Evolutionary conservation across 2,329 filamentous ascomycete genomes (phyloP).

Genomic region (Fusarium sambucinum): DNA sequence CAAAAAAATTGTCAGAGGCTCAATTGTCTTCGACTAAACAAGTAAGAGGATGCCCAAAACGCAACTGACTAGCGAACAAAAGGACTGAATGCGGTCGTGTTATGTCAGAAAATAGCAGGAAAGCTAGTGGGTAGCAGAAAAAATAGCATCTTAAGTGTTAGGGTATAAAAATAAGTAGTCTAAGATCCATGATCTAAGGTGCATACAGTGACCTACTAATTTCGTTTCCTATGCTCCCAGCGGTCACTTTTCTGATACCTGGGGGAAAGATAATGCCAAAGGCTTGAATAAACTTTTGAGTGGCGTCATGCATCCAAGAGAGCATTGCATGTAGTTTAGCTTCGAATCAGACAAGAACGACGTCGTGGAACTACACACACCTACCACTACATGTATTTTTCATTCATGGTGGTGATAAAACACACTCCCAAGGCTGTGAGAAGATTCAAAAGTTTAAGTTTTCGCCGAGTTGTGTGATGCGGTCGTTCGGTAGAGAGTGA

Average conservation of each 20-base stretch:
- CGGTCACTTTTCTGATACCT: too few species aligned
- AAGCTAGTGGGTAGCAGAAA: too few species aligned
- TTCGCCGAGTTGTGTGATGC: background rate
- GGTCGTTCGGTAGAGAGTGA: background rate
- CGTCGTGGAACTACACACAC: background rate
- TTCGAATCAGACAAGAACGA: background rate
- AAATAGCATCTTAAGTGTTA: too few species aligned
- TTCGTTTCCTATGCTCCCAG: too few species aligned
- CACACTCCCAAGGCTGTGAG: background rate
- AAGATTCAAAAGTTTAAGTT: background rate
- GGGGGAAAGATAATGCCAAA: background rate
- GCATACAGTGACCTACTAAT: too few species aligned
- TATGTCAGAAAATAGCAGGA: slow-evolving; percentile 2
- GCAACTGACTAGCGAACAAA: background rate
- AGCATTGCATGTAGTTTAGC: background rate
- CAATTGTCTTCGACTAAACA: background rate
- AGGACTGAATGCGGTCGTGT: background rate
- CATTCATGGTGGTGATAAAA: background rate
- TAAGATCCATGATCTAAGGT: too few species aligned
- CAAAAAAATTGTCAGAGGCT: background rate
- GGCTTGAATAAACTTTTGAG: background rate
- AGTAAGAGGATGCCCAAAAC: background rate
- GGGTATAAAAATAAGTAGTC: too few species aligned
- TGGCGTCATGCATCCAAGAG: background rate
- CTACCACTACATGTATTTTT: background rate